Evolutionary conservation across 2,329 filamentous ascomycete species (phyloP).

Genomic region (Pyricularia pennisetigena): DNA sequence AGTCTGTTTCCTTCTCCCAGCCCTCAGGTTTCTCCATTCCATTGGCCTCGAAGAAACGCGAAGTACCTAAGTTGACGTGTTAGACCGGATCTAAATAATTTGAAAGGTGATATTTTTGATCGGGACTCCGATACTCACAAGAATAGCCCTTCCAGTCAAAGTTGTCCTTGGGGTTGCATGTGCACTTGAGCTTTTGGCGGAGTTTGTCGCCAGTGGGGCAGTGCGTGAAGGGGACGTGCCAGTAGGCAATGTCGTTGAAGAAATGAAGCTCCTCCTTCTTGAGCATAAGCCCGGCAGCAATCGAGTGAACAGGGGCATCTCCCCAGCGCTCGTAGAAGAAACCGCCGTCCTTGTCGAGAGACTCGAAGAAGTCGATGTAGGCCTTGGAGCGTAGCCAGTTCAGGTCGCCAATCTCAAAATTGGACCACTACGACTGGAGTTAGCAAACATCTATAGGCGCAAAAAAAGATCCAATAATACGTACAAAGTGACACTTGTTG

Average conservation of each 20-base stretch:
- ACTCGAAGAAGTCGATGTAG: constrained; percentile 85
- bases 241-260: constrained; percentile 98
- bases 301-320: constrained; percentile 96
- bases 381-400: constrained; percentile 85
- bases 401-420: constrained; percentile 93
- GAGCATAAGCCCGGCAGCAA: constrained; percentile 77
- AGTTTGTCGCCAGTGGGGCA: constrained; percentile 86
- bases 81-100: constrained; percentile 5
- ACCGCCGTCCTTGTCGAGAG: constrained; percentile 80
- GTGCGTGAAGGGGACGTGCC: constrained; percentile 95
- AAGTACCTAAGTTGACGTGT: constrained; percentile 47
- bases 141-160: constrained; percentile 99
- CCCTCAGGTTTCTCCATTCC: constrained; percentile 74
- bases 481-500: constrained; percentile 94
- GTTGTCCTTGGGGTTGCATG: constrained; percentile 92
- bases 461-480: constrained; percentile 20
- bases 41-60: constrained; percentile 77
- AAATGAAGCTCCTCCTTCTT: constrained; percentile 95
- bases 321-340: constrained; percentile 99
- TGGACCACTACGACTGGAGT: constrained; percentile 66
- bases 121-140: constrained; percentile 51
- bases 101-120: background rate
- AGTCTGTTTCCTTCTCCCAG: constrained; percentile 62
- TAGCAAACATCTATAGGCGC: constrained; percentile 7
- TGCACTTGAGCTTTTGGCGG: constrained; percentile 76